Evolutionary conservation across 225 moss, liverwort and hornwort genomes (phyloP), one percentile per base, ranked within the genome.

Genomic region (Marchantia paleacea): DNA sequence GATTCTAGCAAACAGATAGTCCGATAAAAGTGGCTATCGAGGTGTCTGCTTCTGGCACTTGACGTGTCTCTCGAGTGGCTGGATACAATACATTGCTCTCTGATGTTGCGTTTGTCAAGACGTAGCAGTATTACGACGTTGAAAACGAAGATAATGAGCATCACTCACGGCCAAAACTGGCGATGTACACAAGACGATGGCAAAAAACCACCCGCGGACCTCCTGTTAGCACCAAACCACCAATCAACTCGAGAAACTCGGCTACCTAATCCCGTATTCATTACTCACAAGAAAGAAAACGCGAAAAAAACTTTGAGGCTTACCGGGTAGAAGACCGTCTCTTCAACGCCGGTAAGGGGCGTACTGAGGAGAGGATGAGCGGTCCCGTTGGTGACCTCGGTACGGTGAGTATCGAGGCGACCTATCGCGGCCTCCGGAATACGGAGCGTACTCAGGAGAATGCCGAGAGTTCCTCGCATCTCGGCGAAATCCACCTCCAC

Each of bases 361-460:
- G 78, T 95, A 92, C 57, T 92, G 97, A 7, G 97, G 97, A 64
- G 97, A 97, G 18, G 79, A 76, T n/a, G 97, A 97, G 29, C 94
- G 93, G 79, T 97, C 97, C 10, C 94, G 94, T 63, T 79, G 94
- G 82, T 94, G 96, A 72, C 93, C 93, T 75, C 95, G 93, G 72
- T 97, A 97, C 7, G 97, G 97, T 0, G 97, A 97, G 72, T 97
- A 97, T 3, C 97, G 92, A 76, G 97, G 97, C 19, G 97, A 97
- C 72, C 92, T 90, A 57, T 91, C 91, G 10, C 96, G 89, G 9
- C 94, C 89, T 60, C 97, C 92, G 50, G 94, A 91, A 79, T 97
- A 97, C 7, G 97, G 97, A 1, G 94, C 87, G 72, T 97, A 97
- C 48, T 97, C 97, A 48, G 95, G 97, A 25, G 97, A 97, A 78